Evolutionary conservation across 78 protist genomes (phyloP).

Genomic region (Mantamonas sphyraenae): DNA sequence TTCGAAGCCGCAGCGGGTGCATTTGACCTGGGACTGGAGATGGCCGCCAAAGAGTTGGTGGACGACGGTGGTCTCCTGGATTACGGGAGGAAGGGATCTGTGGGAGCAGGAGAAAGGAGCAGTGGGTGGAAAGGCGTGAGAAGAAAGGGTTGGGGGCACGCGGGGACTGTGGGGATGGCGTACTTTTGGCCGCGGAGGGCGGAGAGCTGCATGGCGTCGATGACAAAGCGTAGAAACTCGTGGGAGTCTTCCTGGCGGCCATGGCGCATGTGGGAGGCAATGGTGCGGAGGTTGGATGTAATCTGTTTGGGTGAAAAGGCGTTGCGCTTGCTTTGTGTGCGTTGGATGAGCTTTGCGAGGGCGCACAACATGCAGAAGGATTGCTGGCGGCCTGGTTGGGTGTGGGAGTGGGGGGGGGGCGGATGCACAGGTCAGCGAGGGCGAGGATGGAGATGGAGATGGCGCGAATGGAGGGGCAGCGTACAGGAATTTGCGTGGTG

Average conservation of each 20-base stretch:
- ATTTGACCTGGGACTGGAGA: constrained; percentile 53
- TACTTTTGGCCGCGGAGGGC: neutral
- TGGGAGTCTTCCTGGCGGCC: constrained; percentile 60
- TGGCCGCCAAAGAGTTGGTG: constrained; percentile 78
- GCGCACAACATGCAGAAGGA: neutral
- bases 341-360: neutral
- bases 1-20: constrained; percentile 36
- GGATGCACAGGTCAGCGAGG: no score
- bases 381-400: neutral
- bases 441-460: no score
- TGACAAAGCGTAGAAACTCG: constrained; percentile 19
- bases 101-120: no score
- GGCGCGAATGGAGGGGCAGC: no score
- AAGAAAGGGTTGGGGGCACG: no score
- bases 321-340: no score
- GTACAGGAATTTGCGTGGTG: constrained; percentile 7
- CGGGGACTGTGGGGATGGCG: neutral
- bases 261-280: neutral
- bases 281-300: neutral
- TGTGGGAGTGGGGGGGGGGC: neutral
- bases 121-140: no score
- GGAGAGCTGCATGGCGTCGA: constrained; percentile 10
- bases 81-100: neutral
- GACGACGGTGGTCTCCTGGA: constrained; percentile 42
- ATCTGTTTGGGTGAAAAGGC: neutral